phyloP scores from a whole-genome alignment of 768 basidiomycete genomes.

The Inosperma sp. region DNA sequence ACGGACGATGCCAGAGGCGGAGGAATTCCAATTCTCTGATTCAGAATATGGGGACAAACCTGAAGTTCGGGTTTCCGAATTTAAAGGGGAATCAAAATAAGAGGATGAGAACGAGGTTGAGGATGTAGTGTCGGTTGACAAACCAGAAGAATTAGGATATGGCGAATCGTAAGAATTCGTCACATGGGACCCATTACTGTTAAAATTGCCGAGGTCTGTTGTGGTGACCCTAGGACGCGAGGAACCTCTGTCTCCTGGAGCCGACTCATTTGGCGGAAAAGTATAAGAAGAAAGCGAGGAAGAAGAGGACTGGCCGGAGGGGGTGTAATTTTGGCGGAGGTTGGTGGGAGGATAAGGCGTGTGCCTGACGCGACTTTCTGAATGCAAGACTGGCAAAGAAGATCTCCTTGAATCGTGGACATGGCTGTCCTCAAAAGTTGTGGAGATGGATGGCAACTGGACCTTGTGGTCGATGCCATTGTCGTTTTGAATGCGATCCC shows the following conservation, averaged over 20 bases:
- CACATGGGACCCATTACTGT: slow-evolving; percentile 25
- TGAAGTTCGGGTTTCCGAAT: slow-evolving; percentile 43
- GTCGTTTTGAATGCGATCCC: slow-evolving; percentile 40
- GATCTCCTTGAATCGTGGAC: slow-evolving; percentile 55
- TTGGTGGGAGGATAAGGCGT: slow-evolving; percentile 52
- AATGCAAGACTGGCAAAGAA: slow-evolving; percentile 57
- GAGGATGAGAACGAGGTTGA: slow-evolving; percentile 48
- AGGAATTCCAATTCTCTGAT: slow-evolving; percentile 50
- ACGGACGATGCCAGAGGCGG: slow-evolving; percentile 57
- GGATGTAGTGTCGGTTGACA: slow-evolving; percentile 49
- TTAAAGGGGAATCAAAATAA: slow-evolving; percentile 40
- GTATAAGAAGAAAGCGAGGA: slow-evolving; percentile 45
- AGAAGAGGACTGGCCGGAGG: slow-evolving; percentile 40
- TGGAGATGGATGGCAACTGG: slow-evolving; percentile 71
- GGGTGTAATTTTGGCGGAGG: slow-evolving; percentile 45
- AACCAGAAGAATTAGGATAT: slow-evolving; percentile 44
- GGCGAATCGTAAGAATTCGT: slow-evolving; percentile 42
- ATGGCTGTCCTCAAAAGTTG: slow-evolving; percentile 59
- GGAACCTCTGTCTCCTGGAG: slow-evolving; percentile 33
- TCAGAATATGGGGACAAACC: slow-evolving; percentile 45
- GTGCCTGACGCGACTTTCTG: slow-evolving; percentile 51
- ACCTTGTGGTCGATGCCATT: slow-evolving; percentile 49
- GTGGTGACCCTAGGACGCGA: slow-evolving; percentile 48
- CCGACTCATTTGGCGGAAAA: slow-evolving; percentile 46
- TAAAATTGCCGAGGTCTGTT: slow-evolving; percentile 38